phyloP scores from a whole-genome alignment of 2,329 filamentous ascomycete species.

The Venturia effusa region DNA sequence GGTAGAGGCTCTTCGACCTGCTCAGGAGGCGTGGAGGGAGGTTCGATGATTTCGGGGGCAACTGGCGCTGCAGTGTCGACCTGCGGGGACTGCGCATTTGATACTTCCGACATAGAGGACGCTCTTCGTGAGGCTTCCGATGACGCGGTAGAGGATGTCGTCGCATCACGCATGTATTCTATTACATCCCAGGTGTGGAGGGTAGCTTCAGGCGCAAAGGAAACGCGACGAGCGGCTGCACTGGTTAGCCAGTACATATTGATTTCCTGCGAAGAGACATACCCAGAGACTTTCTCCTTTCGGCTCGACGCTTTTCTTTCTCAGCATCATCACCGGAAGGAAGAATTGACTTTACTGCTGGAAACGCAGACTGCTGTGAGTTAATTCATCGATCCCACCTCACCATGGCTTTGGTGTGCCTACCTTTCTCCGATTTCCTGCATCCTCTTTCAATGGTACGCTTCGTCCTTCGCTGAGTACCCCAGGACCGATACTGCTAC shows the following conservation, averaged over 20 bases:
- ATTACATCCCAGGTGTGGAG: conserved; percentile 95
- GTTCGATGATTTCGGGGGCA: conserved; percentile 31
- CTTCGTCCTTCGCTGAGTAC: conserved; percentile 57
- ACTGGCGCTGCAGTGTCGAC: conserved; percentile 14
- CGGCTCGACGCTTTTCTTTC: conserved; percentile 55
- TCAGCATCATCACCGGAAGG: conserved; percentile 42
- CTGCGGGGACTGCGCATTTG: conserved; percentile 17
- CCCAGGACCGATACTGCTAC: conserved; percentile 90
- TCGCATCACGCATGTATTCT: conserved; percentile 79
- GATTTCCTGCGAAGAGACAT: conserved; percentile 14
- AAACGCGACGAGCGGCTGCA: conserved; percentile 75
- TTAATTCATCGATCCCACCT: neutral
- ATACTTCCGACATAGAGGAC: conserved; percentile 44
- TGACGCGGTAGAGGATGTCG: conserved; percentile 58
- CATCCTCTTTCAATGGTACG: conserved; percentile 57
- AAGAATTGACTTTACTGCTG: conserved; percentile 42
- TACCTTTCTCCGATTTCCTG: conserved; percentile 73
- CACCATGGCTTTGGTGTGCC: conserved; percentile 15
- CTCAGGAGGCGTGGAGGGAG: conserved; percentile 52
- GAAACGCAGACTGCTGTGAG: conserved; percentile 31
- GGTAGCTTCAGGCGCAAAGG: conserved; percentile 93
- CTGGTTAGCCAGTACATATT: neutral
- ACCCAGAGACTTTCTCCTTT: conserved; percentile 80
- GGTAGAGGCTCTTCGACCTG: conserved; percentile 47
- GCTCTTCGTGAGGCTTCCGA: conserved; percentile 65